phyloP scores from a whole-genome alignment of 371 early-diverging fungal genomes.

The Entomophthora muscae region DNA sequence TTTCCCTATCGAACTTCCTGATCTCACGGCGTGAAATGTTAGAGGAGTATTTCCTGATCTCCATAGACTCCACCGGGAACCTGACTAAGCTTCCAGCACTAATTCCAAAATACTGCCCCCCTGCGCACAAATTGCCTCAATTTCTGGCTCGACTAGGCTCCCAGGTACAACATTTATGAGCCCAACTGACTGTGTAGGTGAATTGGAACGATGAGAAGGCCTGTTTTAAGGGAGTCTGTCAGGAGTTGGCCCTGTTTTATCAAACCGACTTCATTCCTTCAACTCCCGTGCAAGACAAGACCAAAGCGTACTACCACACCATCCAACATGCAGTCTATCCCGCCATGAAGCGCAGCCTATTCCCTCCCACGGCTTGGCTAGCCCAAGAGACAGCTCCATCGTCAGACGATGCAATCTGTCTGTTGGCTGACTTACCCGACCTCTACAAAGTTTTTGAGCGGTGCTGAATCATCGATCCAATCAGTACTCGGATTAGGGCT shows the following conservation, averaged over 20 bases:
- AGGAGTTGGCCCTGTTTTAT: slow-evolving; percentile 63
- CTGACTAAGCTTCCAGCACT: slow-evolving; percentile 58
- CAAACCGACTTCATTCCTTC: slow-evolving; percentile 17
- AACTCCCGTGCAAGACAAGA: slow-evolving; percentile 18
- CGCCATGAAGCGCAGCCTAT: slow-evolving; percentile 46
- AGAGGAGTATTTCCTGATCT: slow-evolving; percentile 64
- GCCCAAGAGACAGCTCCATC: slow-evolving; percentile 2
- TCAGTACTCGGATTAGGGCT: too few species aligned
- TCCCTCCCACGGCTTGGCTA: slow-evolving; percentile 23
- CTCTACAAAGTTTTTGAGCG: slow-evolving; percentile 86
- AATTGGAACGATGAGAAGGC: slow-evolving; percentile 64
- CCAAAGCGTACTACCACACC: slow-evolving; percentile 25
- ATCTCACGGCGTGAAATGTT: slow-evolving; percentile 56
- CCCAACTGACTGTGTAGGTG: slow-evolving; percentile 23
- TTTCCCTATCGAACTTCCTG: slow-evolving; percentile 27
- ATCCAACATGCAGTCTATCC: slow-evolving; percentile 60
- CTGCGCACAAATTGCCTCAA: slow-evolving; percentile 60
- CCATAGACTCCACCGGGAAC: slow-evolving; percentile 35
- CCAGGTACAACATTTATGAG: slow-evolving; percentile 24
- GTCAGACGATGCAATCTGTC: slow-evolving; percentile 33
- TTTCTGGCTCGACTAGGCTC: slow-evolving; percentile 62
- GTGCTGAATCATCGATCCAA: slow-evolving; percentile 45
- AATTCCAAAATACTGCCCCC: slow-evolving; percentile 55
- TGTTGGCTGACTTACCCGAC: slow-evolving; percentile 67
- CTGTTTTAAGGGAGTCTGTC: slow-evolving; percentile 52